These are phyloP conservation scores for Monosporascus cannonballus DNA, from an alignment of 2,329 filamentous ascomycete species.

Conservation along the genomic window DNA sequence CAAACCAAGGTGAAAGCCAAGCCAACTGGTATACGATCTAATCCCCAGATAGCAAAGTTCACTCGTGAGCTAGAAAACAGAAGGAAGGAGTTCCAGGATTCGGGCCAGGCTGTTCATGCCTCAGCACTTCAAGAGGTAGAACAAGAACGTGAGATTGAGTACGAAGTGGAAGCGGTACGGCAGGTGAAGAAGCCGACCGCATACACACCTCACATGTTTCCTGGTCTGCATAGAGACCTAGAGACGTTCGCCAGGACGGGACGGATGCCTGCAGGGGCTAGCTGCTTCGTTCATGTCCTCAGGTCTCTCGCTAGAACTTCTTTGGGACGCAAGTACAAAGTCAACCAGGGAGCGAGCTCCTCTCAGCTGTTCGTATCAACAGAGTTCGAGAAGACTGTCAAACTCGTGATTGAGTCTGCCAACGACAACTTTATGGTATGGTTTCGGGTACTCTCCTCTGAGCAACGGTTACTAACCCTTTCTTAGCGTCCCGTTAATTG, in stretches of 20 bases:
- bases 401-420: slow-evolving; percentile 13
- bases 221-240: slow-evolving; percentile 42
- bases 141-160: slow-evolving; percentile 52
- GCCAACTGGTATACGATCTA: slow-evolving; percentile 15
- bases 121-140: slow-evolving; percentile 55
- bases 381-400: slow-evolving; percentile 45
- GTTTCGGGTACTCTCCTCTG: not conserved
- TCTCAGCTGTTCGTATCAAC: slow-evolving; percentile 30
- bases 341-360: slow-evolving; percentile 11
- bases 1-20: slow-evolving; percentile 9
- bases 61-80: slow-evolving; percentile 27
- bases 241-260: slow-evolving; percentile 40
- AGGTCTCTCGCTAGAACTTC: slow-evolving; percentile 29
- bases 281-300: slow-evolving; percentile 36
- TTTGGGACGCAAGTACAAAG: slow-evolving; percentile 28
- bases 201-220: slow-evolving; percentile 34
- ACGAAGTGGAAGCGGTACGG: slow-evolving; percentile 51
- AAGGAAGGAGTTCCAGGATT: slow-evolving; percentile 24
- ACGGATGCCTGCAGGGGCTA: slow-evolving; percentile 27
- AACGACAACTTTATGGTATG: slow-evolving; percentile 31
- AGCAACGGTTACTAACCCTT: slow-evolving; percentile 13
- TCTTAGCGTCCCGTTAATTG: slow-evolving; percentile 48
- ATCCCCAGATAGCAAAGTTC: slow-evolving; percentile 16
- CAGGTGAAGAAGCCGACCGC: slow-evolving; percentile 42
- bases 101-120: slow-evolving; percentile 36